Conservation (phyloP, 495 filamentous ascomycete species). For the Trichoderma orchidacearum region DNA sequence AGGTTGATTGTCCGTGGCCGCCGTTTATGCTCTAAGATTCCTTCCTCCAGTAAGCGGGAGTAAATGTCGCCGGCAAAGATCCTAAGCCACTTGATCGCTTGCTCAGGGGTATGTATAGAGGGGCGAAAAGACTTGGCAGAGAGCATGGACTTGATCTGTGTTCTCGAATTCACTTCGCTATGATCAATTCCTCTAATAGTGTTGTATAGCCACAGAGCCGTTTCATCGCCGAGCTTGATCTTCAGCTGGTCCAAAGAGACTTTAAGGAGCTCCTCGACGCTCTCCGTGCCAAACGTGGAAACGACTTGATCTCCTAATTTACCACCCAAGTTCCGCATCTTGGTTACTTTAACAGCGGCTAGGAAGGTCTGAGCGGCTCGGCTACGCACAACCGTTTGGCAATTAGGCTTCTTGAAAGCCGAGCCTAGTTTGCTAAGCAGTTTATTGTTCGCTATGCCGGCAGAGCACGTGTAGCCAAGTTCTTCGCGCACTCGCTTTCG, state of each 20-base stretch:
- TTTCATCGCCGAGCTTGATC: conserved; percentile 70
- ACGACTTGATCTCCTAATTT: conserved; percentile 84
- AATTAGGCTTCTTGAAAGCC: conserved; percentile 80
- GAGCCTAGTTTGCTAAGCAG: conserved; percentile 92
- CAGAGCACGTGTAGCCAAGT: conserved; percentile 82
- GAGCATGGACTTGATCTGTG: conserved; percentile 95
- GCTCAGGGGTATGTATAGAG: conserved; percentile 63
- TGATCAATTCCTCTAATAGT: conserved; percentile 73
- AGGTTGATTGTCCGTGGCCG: conserved; percentile 75
- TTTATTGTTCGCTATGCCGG: conserved; percentile 79
- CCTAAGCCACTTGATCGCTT: conserved; percentile 73
- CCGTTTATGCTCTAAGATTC: conserved; percentile 76
- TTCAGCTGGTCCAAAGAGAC: conserved; percentile 69
- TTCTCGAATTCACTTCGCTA: conserved; percentile 82
- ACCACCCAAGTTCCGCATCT: conserved; percentile 91
- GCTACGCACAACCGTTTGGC: conserved; percentile 81
- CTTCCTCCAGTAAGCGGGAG: conserved; percentile 80
- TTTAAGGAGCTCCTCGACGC: conserved; percentile 59
- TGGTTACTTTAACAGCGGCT: conserved; percentile 80
- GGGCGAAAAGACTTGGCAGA: conserved; percentile 93
- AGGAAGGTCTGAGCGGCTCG: conserved; percentile 73
- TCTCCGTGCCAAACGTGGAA: conserved; percentile 63
- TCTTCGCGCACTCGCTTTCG: conserved; percentile 49
- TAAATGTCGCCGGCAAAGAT: conserved; percentile 93
- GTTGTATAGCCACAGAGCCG: conserved; percentile 76